Conservation (phyloP, 2,329 filamentous ascomycete genomes). For the Elsinoe perseae region DNA sequence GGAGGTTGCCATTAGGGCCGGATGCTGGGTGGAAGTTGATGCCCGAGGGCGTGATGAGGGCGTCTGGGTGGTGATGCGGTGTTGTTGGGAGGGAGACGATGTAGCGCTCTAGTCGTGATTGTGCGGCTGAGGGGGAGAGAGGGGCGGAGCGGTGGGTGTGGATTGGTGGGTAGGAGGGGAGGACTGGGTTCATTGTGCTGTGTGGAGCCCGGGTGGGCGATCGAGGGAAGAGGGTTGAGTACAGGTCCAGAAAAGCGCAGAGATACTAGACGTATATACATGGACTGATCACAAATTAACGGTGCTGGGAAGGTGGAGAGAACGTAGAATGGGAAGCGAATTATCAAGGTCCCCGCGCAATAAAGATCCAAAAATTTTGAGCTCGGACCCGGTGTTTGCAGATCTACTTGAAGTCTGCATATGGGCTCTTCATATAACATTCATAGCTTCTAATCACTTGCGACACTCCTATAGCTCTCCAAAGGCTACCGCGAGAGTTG, state of each 20-base stretch:
- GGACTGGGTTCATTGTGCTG: slow-evolving; percentile 16
- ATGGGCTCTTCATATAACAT: neutral
- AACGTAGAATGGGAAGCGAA: neutral
- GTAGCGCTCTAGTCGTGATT: slow-evolving; percentile 34
- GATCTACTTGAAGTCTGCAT: neutral
- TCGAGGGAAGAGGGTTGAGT: too few relatives aligned
- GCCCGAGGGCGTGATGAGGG: slow-evolving; percentile 36
- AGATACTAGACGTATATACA: too few relatives aligned
- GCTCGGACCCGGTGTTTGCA: slow-evolving; percentile 14
- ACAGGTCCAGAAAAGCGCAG: too few relatives aligned
- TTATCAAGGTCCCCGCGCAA: neutral
- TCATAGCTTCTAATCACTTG: neutral
- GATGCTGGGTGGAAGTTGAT: slow-evolving; percentile 36
- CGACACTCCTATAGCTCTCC: too few relatives aligned
- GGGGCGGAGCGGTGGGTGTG: slow-evolving; percentile 29
- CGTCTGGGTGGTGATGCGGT: slow-evolving; percentile 44
- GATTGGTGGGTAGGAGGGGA: slow-evolving; percentile 30
- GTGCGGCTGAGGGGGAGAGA: slow-evolving; percentile 31
- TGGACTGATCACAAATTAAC: too few relatives aligned
- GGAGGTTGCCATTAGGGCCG: slow-evolving; percentile 40
- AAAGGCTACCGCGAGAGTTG: too few relatives aligned
- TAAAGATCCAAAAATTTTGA: slow-evolving; percentile 13
- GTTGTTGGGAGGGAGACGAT: slow-evolving; percentile 33
- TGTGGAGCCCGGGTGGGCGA: neutral
- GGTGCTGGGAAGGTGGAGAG: neutral